Evolutionary conservation across 441 rosid genomes (phyloP), one percentile per base, ranked within the genome.

Genomic region (Adansonia rubrostipa): DNA sequence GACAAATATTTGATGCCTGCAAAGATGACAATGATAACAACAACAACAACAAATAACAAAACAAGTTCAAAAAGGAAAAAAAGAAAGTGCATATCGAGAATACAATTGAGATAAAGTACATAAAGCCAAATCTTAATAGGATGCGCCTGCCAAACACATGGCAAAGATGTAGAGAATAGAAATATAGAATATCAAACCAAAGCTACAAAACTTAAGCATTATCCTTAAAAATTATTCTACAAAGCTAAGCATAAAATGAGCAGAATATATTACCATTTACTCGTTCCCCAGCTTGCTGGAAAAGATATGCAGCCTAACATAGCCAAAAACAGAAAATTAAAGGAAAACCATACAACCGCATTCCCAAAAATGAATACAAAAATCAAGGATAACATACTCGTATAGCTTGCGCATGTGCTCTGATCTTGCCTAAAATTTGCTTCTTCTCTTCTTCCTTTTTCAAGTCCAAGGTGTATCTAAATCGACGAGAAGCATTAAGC

Each of bases 401-500:
- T 61, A 96, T 88, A 11, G 91, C 99, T 84, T 94, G 97, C 4
- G 92, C 96, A 83, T 92, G 97, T 13, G 92, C 91, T 80, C 97
- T 91, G 76, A 96, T 93, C 89, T 88, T 96, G 80, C 96, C 83
- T 73, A 93, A 80, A 57, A 88, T 81, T 73, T 33, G 85, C 68
- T 71, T 85, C 88, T 88, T 92, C 81, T 96, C 96, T 79, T 96
- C 98, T 84, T 91, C 87, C 87, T 89, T 94, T 76, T 96, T 92
- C 87, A 96, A 89, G 85, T 96, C 98, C 83, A 94, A 85, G 47
- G 98, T 96, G 79, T 96, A 96, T 28, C 99, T 89, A 61, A 96
- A 96, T 9, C 99, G 86, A 61, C 99, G 94, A 78, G 99, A 94
- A 79, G 98, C 97, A 80, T 96, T 96, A 45, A 96, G 92, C 77